phyloP scores from a whole-genome alignment of 345 rosid genomes.

The Psidium guajava region DNA sequence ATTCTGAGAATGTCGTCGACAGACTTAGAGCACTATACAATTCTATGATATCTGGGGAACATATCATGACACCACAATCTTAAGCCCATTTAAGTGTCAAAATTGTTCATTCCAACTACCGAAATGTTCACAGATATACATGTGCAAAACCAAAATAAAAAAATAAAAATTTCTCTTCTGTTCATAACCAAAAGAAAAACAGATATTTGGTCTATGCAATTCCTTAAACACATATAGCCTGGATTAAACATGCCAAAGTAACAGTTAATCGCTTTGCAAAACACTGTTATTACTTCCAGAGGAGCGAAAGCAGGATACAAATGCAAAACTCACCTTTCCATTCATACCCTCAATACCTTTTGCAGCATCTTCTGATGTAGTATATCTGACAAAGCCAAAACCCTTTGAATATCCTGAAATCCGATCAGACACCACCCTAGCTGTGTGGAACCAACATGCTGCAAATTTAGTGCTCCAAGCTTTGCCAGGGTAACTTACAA shows the following conservation, averaged over 20 bases:
- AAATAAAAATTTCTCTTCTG: neutral
- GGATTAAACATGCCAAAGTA: neutral
- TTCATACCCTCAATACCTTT: constrained; percentile 84
- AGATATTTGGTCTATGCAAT: neutral
- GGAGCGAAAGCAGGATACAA: neutral
- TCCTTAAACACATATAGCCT: neutral
- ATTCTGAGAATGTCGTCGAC: neutral
- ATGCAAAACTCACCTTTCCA: constrained; percentile 54
- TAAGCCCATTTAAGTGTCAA: neutral
- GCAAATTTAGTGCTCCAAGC: neutral
- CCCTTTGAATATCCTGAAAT: constrained; percentile 86
- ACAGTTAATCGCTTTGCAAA: neutral
- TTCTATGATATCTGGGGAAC: neutral
- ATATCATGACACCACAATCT: neutral
- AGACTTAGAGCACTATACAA: neutral
- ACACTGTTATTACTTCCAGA: neutral
- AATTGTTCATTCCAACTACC: neutral
- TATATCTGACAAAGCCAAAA: constrained; percentile 81
- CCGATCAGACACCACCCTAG: constrained; percentile 72
- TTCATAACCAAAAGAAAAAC: neutral
- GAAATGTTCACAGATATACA: neutral
- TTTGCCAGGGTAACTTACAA: neutral
- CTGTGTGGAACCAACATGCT: constrained; percentile 18
- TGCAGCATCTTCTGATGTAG: constrained; percentile 67
- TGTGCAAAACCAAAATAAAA: neutral